phyloP scores from a whole-genome alignment of 1,284 basidiomycete species.

The Microbotryum silenes-acaulis region DNA sequence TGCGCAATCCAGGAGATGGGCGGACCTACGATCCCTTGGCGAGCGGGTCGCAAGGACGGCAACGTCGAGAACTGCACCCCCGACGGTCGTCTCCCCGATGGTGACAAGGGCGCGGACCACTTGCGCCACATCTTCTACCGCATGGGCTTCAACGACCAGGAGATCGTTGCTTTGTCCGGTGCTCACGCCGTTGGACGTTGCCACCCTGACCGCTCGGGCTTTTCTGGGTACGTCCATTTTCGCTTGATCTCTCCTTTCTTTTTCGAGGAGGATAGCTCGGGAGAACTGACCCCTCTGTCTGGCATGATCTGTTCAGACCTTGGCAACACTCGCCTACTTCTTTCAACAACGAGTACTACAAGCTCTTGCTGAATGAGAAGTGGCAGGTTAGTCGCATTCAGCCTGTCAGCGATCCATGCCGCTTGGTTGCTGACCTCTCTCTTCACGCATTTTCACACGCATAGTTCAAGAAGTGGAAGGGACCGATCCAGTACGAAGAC shows the following conservation, averaged over 20 bases:
- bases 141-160: conserved; percentile 76
- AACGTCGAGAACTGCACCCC: conserved; percentile 38
- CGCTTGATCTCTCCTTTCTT: conserved; percentile 1
- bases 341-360: conserved; percentile 84
- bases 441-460: conserved; percentile 25
- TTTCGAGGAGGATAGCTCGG: background rate
- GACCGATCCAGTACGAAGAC: conserved; percentile 90
- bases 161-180: conserved; percentile 78
- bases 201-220: conserved; percentile 73
- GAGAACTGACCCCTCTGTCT: background rate
- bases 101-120: conserved; percentile 42
- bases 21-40: conserved; percentile 38
- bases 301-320: background rate
- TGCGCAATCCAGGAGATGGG: conserved; percentile 41
- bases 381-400: conserved; percentile 40
- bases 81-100: conserved; percentile 43
- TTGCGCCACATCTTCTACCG: conserved; percentile 42
- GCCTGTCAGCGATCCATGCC: background rate
- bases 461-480: conserved; percentile 51
- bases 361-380: conserved; percentile 77
- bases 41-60: conserved; percentile 42
- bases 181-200: conserved; percentile 93
- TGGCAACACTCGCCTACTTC: conserved; percentile 53
- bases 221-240: conserved; percentile 37
- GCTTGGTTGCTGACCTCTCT: conserved; percentile 19